A percentile compares a stretch with the other conserved stretches of the same genome.
Evolutionary conservation across 176 grass and related monocot genomes (phyloP).

Genomic region (Aegilops tauschii): DNA sequence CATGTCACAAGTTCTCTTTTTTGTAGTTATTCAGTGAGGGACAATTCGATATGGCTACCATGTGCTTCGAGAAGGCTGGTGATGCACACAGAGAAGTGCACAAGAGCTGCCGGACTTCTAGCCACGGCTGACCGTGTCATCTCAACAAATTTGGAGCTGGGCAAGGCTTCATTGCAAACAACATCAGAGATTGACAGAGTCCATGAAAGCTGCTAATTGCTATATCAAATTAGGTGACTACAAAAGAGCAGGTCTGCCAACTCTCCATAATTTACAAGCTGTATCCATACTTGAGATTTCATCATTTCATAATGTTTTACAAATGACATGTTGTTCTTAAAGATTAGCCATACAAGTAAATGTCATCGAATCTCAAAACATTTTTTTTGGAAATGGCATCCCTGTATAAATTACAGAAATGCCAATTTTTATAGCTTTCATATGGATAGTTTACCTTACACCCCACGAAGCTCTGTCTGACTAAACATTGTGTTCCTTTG

Average conservation of each 20-base stretch:
- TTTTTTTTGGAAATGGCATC: too few relatives aligned
- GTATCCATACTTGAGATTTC: too few relatives aligned
- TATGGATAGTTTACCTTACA: too few relatives aligned
- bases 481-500: too few relatives aligned
- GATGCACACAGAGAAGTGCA: slow-evolving; percentile 60
- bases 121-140: slow-evolving; percentile 54
- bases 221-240: slow-evolving; percentile 76
- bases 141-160: slow-evolving; percentile 45
- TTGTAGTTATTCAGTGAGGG: slow-evolving; percentile 71
- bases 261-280: background rate
- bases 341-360: too few relatives aligned
- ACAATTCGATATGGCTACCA: slow-evolving; percentile 77
- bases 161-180: slow-evolving; percentile 38
- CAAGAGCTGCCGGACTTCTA: slow-evolving; percentile 73
- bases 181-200: slow-evolving; percentile 70
- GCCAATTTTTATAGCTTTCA: too few relatives aligned
- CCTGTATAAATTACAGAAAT: too few relatives aligned
- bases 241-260: slow-evolving; percentile 58
- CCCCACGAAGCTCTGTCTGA: too few relatives aligned
- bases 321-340: too few relatives aligned
- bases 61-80: slow-evolving; percentile 90
- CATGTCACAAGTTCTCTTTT: background rate
- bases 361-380: too few relatives aligned
- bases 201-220: slow-evolving; percentile 70
- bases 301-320: too few relatives aligned